Evolutionary conservation across 2,329 filamentous ascomycete species (phyloP), one percentile per base, ranked within the genome.

Genomic region (Pseudophaeomoniella oleicola): DNA sequence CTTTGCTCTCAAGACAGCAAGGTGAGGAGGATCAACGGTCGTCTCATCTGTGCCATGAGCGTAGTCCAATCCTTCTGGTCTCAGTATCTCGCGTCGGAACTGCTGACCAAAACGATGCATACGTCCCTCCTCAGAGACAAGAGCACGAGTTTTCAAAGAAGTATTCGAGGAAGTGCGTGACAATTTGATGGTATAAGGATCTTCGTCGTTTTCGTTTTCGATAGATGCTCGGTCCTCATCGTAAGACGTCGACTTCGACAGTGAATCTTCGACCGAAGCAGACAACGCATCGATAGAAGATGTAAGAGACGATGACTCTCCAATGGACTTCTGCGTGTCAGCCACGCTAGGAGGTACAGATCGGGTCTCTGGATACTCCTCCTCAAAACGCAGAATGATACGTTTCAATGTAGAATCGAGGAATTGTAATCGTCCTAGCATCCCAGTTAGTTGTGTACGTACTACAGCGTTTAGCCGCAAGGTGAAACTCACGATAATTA

Each of bases 361-460:
- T 22, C 84, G 76, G 1, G 83, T 92, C 52, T 96, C 88, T 0
- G 90, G 90, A 50, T 86, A 96, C 57, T 96, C 88, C 53, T 93
- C 82, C 56, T 96, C 90, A 53, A 96, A 98, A 17, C 90, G 81
- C 53, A 84, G 78, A 51, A 96, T 96, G 62, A 96, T 94, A 46
- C 81, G 79, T 50, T 86, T 72, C 6, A 98, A 68, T 0, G 90
- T 96, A 42, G 81, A 69, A 50, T 94, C 86, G 18, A 98, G 72
- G 70, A 94, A 94, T 31, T 80, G 66, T 14, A 96, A 71, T 34
- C 81, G 80, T 22, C 75, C 78, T 82, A 41, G n/a, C 35, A 14
- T 32, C 11, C 18, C 19, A 32, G 14, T 38, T 44, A 60, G 52
- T 38, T 45, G 45, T 12, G 33, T 37, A 19, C 32, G 37, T 15